These are phyloP conservation scores for Taphrina pruni DNA, from an alignment of 1,139 yeast species.

Conservation along the genomic window DNA sequence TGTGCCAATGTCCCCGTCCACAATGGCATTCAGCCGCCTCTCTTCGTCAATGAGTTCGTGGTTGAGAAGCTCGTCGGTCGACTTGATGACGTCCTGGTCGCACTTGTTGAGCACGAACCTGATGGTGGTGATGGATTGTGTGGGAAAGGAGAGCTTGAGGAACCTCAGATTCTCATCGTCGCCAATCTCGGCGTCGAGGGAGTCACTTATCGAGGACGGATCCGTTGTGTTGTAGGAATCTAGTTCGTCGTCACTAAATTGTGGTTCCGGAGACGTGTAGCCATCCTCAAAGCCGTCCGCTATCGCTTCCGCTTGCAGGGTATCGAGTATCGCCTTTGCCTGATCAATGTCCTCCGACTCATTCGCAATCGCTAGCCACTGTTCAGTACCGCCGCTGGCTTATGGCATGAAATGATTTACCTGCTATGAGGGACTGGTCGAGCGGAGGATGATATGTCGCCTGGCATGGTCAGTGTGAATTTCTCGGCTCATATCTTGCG, in stretches of 20 bases:
- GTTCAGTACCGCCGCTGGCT: not conserved
- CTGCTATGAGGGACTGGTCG: conserved; percentile 35
- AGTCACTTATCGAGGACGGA: conserved; percentile 13
- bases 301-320: conserved; percentile 32
- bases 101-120: conserved; percentile 38
- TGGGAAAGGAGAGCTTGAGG: conserved; percentile 38
- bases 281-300: conserved; percentile 26
- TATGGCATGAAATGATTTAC: not conserved
- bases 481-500: no score
- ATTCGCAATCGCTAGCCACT: conserved; percentile 39
- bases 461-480: conserved; percentile 7
- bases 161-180: conserved; percentile 36
- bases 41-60: conserved; percentile 39
- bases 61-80: conserved; percentile 42
- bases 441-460: conserved; percentile 27
- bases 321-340: conserved; percentile 38
- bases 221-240: not conserved
- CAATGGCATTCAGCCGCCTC: conserved; percentile 20
- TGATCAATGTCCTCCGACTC: conserved; percentile 34
- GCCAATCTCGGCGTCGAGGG: conserved; percentile 12
- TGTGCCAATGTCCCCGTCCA: conserved; percentile 11
- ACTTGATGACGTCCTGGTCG: conserved; percentile 31
- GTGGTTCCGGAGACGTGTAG: conserved; percentile 1
- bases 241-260: conserved; percentile 13
- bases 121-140: conserved; percentile 27